A percentile compares a stretch with the other conserved stretches of the same genome.
phyloP scores from a whole-genome alignment of 805 yeast genomes.

The Starmerella riodocensis region DNA sequence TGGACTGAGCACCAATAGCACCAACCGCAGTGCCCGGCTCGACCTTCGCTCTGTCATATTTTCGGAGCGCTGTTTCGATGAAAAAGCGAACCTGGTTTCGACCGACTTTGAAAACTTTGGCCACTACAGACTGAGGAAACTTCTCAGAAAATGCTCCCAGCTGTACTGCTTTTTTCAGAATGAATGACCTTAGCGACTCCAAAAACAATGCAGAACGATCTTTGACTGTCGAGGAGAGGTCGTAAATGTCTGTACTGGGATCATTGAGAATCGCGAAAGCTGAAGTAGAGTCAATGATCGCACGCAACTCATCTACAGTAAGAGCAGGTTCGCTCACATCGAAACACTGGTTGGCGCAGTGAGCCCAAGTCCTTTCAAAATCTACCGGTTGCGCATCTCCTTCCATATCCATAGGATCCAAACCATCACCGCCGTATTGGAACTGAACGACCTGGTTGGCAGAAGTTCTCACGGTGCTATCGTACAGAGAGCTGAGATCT shows the following conservation, averaged over 20 bases:
- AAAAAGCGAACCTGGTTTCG: conserved; percentile 47
- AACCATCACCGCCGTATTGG: conserved; percentile 95
- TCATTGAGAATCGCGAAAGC: conserved; percentile 6
- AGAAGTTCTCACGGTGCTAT: conserved; percentile 87
- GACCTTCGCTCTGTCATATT: conserved; percentile 79
- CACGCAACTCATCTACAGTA: conserved; percentile 55
- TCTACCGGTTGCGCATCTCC: conserved; percentile 97
- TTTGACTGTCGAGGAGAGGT: conserved; percentile 41
- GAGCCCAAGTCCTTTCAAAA: conserved; percentile 89
- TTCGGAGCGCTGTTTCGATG: conserved; percentile 59
- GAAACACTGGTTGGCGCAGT: conserved; percentile 63
- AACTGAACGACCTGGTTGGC: conserved; percentile 94
- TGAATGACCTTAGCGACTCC: conserved; percentile 54
- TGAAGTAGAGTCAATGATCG: conserved; percentile 42
- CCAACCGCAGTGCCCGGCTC: conserved; percentile 99
- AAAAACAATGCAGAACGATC: conserved; percentile 56
- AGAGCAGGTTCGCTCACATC: conserved; percentile 41
- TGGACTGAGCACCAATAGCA: conserved; percentile 97
- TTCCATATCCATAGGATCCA: conserved; percentile 98
- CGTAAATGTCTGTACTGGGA: conserved; percentile 10
- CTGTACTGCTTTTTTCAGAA: conserved; percentile 40
- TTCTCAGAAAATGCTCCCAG: conserved; percentile 46
- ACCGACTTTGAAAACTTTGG: conserved; percentile 44
- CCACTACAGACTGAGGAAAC: conserved; percentile 24
- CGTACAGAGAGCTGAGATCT: conserved; percentile 87